Conservation (phyloP, 1,139 yeast genomes). For the Taphrina sp. region DNA sequence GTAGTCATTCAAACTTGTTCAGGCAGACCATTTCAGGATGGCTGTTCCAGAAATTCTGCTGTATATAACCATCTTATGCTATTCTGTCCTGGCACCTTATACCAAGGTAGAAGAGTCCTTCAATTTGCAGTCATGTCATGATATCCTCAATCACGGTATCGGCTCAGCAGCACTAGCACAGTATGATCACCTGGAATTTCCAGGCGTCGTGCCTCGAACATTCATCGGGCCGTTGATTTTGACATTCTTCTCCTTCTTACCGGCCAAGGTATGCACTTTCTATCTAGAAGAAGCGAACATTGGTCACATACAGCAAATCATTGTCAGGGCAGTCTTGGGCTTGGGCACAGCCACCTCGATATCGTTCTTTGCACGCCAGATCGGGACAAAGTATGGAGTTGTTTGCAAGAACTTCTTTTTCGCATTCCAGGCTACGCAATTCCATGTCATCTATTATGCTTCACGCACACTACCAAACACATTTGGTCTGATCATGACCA, state of each 20-base stretch:
- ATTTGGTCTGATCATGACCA: constrained; percentile 68
- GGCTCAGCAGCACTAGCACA: constrained; percentile 38
- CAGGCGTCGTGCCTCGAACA: constrained; percentile 87
- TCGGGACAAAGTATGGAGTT: constrained; percentile 36
- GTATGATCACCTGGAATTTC: constrained; percentile 75
- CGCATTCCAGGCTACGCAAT: constrained; percentile 61
- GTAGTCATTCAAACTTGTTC: background rate
- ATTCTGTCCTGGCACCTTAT: constrained; percentile 64
- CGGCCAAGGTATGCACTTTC: background rate
- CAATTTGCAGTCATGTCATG: constrained; percentile 86
- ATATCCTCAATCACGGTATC: constrained; percentile 65
- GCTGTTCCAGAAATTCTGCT: constrained; percentile 32
- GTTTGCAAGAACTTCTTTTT: constrained; percentile 53
- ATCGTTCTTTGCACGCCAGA: constrained; percentile 40
- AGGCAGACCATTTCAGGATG: background rate
- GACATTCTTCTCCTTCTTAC: constrained; percentile 44
- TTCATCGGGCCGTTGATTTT: constrained; percentile 71
- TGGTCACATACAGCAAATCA: constrained; percentile 40
- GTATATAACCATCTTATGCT: constrained; percentile 40
- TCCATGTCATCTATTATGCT: constrained; percentile 74
- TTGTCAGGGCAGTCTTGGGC: constrained; percentile 44
- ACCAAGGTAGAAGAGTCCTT: constrained; percentile 95
- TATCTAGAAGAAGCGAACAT: background rate
- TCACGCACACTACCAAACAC: constrained; percentile 85
- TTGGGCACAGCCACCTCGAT: constrained; percentile 42